Evolutionary conservation across 306 rosid genomes (phyloP), one percentile per base, ranked within the genome.

Genomic region (Calophaca sinica): DNA sequence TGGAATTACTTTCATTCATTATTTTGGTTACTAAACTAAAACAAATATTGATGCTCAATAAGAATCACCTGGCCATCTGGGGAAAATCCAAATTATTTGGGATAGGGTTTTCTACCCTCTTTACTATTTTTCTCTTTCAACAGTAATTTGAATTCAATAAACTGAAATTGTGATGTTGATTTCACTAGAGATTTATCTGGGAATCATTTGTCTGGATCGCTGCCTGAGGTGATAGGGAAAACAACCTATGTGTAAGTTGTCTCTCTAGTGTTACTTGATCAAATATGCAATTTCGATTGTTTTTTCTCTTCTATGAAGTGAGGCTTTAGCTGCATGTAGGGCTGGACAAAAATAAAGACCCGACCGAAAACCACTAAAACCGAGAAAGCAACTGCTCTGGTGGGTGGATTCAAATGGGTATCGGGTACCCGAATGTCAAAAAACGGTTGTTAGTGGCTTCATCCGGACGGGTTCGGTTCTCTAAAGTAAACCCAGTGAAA

Each of bases 161-260:
- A 72, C 44, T 77, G 70, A 72, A 29, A 31, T 51, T 8, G 49
- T 60, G 14, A 67, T 48, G 7, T 64, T 79, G 33, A 45, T 64
- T 59, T 83, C 26, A 42, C 73, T 44, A 61, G 97, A 69, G 78
- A 76, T 86, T 85, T 92, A 73, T 81, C 88, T 38, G 88, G 88
- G 81, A 89, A 92, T 81, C 14, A 50, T 77, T 69, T 92, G 4
- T 51, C 80, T 36, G 96, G 96, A 82, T 2, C 59, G 0, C 75
- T 82, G 78, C 90, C 88, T 38, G 12, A 20, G 4, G 86, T 85
- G 91, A 45, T 72, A 52, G 59, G 48, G 7, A 69, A 60, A n/a
- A 82, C 74, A 46, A 5, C 36, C 26, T 39, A 29, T 33, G 75
- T 79, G 96, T 89, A 79, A 87, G 96, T 72, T 67, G 32, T 55